These are phyloP conservation scores for Picochlorum sp. DNA, from an alignment of 139 green algal genomes.

Conservation along the genomic window DNA sequence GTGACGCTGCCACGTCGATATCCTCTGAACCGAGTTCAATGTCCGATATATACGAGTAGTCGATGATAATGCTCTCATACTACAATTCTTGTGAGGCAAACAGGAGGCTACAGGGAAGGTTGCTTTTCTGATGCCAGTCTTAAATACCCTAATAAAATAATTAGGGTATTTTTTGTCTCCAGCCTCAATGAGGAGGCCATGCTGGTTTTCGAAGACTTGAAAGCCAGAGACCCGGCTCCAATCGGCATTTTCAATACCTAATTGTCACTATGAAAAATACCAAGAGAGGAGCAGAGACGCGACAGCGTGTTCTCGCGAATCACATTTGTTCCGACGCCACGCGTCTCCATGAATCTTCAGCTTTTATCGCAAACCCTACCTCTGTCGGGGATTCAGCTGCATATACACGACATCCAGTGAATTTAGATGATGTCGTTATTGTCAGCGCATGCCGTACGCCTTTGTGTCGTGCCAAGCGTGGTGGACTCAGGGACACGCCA, in stretches of 20 bases:
- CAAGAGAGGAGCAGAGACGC: conserved; percentile 9
- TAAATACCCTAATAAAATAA: no score
- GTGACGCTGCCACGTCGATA: no score
- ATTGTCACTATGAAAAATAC: background rate
- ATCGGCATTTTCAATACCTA: background rate
- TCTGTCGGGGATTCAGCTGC: conserved; percentile 73
- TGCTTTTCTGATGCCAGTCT: no score
- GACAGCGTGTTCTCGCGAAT: conserved; percentile 37
- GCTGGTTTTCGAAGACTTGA: no score
- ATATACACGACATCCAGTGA: conserved; percentile 53
- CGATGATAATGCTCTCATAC: no score
- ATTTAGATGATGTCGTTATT: conserved; percentile 82
- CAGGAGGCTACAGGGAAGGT: no score
- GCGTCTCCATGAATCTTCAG: background rate
- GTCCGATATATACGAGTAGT: no score
- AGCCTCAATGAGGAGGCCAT: no score
- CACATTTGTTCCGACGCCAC: conserved; percentile 18
- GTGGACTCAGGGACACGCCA: conserved; percentile 84
- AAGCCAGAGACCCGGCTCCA: no score
- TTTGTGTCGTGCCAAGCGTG: conserved; percentile 80
- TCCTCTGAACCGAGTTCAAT: no score
- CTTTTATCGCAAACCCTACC: conserved; percentile 28
- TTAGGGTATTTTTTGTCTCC: no score
- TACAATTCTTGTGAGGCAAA: no score
- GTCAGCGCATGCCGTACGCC: conserved; percentile 82